A percentile compares a stretch with the other conserved stretches of the same genome.
Conservation (phyloP, 23 red algal species). For the Agarophyton chilense region DNA sequence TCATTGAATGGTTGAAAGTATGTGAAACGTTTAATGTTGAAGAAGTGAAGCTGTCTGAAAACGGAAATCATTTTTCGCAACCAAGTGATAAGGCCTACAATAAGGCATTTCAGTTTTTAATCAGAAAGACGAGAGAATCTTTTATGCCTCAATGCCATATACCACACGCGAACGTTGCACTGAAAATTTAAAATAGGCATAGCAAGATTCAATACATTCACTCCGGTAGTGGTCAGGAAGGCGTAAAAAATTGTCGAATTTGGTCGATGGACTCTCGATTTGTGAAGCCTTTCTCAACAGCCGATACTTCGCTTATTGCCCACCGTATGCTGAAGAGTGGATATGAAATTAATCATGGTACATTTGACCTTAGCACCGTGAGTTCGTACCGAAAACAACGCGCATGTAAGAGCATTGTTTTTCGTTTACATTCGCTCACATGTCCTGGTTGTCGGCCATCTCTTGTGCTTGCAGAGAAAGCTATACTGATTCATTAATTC, state of each 20-base stretch:
- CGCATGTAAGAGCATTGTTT: not conserved
- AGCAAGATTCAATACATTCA: not conserved
- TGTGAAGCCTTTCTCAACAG: too few species aligned
- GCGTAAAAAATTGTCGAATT: not conserved
- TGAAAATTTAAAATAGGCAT: not conserved
- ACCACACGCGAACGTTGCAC: not conserved
- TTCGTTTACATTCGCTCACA: not conserved
- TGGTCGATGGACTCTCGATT: conserved; percentile 24
- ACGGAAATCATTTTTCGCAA: conserved; percentile 14
- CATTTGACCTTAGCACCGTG: not conserved
- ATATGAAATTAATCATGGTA: too few species aligned
- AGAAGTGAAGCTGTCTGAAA: not conserved
- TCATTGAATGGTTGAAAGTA: not conserved
- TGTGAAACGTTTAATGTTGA: not conserved
- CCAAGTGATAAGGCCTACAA: not conserved
- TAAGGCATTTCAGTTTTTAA: not conserved
- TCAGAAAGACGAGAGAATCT: not conserved
- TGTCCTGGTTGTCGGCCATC: not conserved
- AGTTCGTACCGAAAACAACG: not conserved
- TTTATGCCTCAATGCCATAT: conserved; percentile 1
- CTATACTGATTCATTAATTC: not conserved
- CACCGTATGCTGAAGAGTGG: too few species aligned
- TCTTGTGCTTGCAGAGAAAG: not conserved
- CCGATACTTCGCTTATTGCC: too few species aligned
- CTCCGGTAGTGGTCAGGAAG: not conserved